Evolutionary conservation across 225 moss, liverwort and hornwort genomes (phyloP).

Genomic region (Rhytidiadelphus loreus): DNA sequence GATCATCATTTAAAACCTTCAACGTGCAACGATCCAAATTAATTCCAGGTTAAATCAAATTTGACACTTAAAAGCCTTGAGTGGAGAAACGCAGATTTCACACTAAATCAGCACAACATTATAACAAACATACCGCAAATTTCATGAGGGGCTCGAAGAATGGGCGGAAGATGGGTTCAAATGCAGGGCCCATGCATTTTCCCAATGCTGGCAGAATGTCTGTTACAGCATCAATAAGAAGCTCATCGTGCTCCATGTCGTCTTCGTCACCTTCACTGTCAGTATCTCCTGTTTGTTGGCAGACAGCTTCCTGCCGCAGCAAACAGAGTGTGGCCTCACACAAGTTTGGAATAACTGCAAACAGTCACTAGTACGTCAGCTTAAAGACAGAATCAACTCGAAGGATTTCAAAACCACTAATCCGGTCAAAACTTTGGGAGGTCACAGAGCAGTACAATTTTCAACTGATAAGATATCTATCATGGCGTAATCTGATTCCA

Average conservation of each 20-base stretch:
- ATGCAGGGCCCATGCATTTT: conserved; percentile 81
- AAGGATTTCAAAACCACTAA: not conserved
- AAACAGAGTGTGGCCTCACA: conserved; percentile 77
- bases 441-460: not conserved
- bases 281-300: conserved; percentile 88
- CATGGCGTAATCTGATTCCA: not conserved
- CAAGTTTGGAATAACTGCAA: conserved; percentile 62
- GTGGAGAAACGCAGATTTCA: not conserved
- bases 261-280: conserved; percentile 95
- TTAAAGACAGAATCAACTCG: not conserved
- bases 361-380: not conserved
- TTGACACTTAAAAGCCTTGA: not conserved
- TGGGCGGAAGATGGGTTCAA: conserved; percentile 80
- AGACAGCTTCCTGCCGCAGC: conserved; percentile 78
- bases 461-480: not conserved
- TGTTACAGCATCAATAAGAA: conserved; percentile 89
- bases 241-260: conserved; percentile 89
- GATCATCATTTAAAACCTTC: not conserved
- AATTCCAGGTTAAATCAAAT: not conserved
- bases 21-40: not conserved
- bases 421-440: not conserved
- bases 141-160: conserved; percentile 95
- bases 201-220: conserved; percentile 91
- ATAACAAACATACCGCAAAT: conserved; percentile 51
- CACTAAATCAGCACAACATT: not conserved